phyloP scores from a whole-genome alignment of 768 basidiomycete species.

The Pleurotus eryngii region DNA sequence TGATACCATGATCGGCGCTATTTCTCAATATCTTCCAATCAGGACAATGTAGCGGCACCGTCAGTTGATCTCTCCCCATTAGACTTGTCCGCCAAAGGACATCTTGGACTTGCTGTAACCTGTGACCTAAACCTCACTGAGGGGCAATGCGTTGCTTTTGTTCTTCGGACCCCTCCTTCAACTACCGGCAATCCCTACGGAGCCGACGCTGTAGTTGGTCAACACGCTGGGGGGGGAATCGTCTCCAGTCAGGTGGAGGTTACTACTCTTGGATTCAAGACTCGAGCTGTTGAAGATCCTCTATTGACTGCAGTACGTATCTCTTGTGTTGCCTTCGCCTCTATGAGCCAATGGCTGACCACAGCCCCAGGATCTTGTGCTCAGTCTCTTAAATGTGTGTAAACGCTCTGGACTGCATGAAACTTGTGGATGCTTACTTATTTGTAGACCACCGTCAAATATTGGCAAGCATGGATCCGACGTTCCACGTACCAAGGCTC shows the following conservation, averaged over 20 bases:
- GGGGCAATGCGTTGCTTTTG: slow-evolving; percentile 89
- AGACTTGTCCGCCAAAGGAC: slow-evolving; percentile 67
- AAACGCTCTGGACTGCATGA: not conserved
- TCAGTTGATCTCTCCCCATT: slow-evolving; percentile 54
- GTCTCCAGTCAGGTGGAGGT: not conserved
- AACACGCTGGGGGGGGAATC: too few relatives aligned
- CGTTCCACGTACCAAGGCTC: slow-evolving; percentile 86
- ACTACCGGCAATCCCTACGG: not conserved
- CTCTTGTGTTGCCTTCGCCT: not conserved
- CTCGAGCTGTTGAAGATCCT: slow-evolving; percentile 60
- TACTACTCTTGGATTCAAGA: slow-evolving; percentile 34
- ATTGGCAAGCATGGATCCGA: slow-evolving; percentile 90
- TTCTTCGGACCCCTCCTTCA: slow-evolving; percentile 66
- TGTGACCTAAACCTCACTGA: slow-evolving; percentile 65
- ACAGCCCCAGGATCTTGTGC: slow-evolving; percentile 47
- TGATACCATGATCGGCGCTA: not conserved
- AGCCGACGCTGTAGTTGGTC: not conserved
- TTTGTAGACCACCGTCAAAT: slow-evolving; percentile 61
- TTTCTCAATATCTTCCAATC: slow-evolving; percentile 2
- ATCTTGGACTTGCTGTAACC: slow-evolving; percentile 65
- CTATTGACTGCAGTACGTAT: slow-evolving; percentile 54
- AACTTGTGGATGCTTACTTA: not conserved
- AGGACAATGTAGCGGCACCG: slow-evolving; percentile 48
- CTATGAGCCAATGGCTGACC: not conserved
- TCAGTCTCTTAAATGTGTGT: slow-evolving; percentile 53